A percentile compares a stretch with the other conserved stretches of the same genome.
Evolutionary conservation across 2,329 filamentous ascomycete genomes (phyloP).

Genomic region (Cyclaneusma minus): DNA sequence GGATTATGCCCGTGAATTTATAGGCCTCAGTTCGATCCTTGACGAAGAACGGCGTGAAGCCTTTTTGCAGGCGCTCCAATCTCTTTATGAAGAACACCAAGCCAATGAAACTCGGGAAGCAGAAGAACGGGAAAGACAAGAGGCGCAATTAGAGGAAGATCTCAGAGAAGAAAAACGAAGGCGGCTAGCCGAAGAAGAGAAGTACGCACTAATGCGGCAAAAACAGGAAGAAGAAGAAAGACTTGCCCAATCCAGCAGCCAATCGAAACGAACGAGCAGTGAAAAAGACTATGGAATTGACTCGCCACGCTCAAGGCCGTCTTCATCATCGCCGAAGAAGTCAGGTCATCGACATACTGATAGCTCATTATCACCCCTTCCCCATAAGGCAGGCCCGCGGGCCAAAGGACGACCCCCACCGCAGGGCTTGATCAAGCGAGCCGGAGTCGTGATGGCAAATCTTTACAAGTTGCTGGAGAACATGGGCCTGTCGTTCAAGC

Average conservation of each 20-base stretch:
- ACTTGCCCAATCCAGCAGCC: no score
- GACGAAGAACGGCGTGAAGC: conserved; percentile 85
- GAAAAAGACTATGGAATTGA: conserved; percentile 60
- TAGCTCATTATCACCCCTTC: conserved; percentile 8
- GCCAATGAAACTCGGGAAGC: conserved; percentile 48
- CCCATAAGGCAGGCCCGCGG: conserved; percentile 4
- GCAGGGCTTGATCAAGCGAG: conserved; percentile 18
- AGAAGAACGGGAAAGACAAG: conserved; percentile 39
- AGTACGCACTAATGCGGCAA: conserved; percentile 15
- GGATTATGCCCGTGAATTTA: conserved; percentile 90
- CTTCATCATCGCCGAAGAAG: conserved; percentile 21
- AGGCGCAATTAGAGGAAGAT: conserved; percentile 39
- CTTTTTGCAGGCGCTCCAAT: conserved; percentile 74
- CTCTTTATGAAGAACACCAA: conserved; percentile 68
- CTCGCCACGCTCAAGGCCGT: conserved; percentile 20
- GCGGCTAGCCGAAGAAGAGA: conserved; percentile 42
- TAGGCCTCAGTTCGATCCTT: conserved; percentile 68
- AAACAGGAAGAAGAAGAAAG: conserved; percentile 34
- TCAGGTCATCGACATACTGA: conserved; percentile 1
- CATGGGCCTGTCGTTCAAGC: conserved; percentile 31
- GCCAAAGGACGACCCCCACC: conserved; percentile 8
- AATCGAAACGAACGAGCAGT: conserved; percentile 33
- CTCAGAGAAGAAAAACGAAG: conserved; percentile 40
- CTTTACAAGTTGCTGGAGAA: conserved; percentile 34
- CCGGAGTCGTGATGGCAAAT: conserved; percentile 35